phyloP scores from a whole-genome alignment of 1,139 yeast species.

The Hansenula sp. region DNA sequence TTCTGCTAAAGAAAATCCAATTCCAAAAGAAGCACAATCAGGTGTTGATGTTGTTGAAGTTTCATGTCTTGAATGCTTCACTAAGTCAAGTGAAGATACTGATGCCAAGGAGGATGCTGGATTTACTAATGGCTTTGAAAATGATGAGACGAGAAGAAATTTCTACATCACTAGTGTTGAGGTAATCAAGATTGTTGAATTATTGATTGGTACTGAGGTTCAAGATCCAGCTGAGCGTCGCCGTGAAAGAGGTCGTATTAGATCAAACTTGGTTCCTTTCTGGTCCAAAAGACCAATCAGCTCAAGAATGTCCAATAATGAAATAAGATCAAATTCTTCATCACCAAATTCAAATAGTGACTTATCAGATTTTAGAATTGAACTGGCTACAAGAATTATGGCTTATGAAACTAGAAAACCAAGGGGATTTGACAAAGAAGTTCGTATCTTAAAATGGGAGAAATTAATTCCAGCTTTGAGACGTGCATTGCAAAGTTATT shows the following conservation, averaged over 20 bases:
- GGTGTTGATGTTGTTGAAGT: conserved; percentile 52
- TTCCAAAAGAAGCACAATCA: conserved; percentile 30
- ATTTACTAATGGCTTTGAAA: conserved; percentile 5
- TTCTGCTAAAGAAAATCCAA: conserved; percentile 45
- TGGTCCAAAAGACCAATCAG: conserved; percentile 61
- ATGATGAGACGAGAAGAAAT: conserved; percentile 26
- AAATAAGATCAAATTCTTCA: conserved; percentile 8
- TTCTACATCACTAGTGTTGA: conserved; percentile 65
- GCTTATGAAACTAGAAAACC: conserved; percentile 61
- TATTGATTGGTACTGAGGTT: conserved; percentile 47
- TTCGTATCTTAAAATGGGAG: conserved; percentile 58
- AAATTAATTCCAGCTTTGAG: conserved; percentile 54
- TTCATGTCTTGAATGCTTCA: conserved; percentile 49
- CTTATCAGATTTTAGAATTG: conserved; percentile 40
- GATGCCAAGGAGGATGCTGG: conserved; percentile 24
- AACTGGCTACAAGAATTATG: conserved; percentile 62
- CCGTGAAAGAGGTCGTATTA: conserved; percentile 58
- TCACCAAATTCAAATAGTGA: conserved; percentile 16
- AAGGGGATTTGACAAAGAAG: conserved; percentile 66
- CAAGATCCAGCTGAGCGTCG: conserved; percentile 43
- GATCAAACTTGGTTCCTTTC: conserved; percentile 64
- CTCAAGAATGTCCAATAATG: conserved; percentile 36
- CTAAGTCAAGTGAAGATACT: conserved; percentile 32
- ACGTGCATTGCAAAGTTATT: conserved; percentile 63
- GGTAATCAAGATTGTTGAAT: conserved; percentile 60